phyloP scores from a whole-genome alignment of 2,329 filamentous ascomycete genomes.

The Cladosporium halotolerans region DNA sequence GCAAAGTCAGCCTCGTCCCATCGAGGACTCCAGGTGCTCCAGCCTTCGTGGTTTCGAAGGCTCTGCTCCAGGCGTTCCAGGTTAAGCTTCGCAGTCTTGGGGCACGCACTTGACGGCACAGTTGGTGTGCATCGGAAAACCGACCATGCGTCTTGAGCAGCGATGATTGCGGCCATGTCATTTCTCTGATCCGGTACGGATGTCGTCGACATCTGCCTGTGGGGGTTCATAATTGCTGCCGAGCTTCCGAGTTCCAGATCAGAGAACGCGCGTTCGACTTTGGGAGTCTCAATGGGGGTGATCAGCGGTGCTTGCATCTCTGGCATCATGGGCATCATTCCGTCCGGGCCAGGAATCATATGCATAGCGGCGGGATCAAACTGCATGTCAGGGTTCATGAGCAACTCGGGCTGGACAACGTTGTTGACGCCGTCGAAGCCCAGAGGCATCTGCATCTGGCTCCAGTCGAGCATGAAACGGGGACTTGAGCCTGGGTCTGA shows the following conservation, averaged over 20 bases:
- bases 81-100: constrained; percentile 46
- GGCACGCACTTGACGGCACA: constrained; percentile 43
- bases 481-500: constrained; percentile 40
- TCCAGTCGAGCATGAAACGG: constrained; percentile 45
- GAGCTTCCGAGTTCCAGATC: constrained; percentile 42
- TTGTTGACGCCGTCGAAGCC: constrained; percentile 33
- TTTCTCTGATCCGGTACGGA: constrained; percentile 13
- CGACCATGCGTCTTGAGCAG: constrained; percentile 48
- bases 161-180: constrained; percentile 44
- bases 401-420: constrained; percentile 38
- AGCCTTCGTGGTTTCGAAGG: constrained; percentile 46
- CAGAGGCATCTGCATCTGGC: constrained; percentile 39
- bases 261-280: constrained; percentile 42
- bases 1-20: constrained; percentile 45
- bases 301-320: constrained; percentile 38
- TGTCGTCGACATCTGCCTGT: constrained; percentile 36
- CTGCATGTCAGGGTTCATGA: constrained; percentile 40
- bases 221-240: constrained; percentile 35
- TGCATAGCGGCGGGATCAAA: constrained; percentile 40
- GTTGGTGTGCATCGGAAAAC: constrained; percentile 48
- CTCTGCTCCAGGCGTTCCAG: constrained; percentile 47
- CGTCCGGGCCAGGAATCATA: constrained; percentile 30
- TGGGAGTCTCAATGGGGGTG: constrained; percentile 43
- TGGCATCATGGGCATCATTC: constrained; percentile 41
- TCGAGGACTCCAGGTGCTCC: constrained; percentile 46